These are phyloP conservation scores for Sclerotinia spermophila DNA, from an alignment of 2,329 filamentous ascomycete genomes.

Conservation along the genomic window DNA sequence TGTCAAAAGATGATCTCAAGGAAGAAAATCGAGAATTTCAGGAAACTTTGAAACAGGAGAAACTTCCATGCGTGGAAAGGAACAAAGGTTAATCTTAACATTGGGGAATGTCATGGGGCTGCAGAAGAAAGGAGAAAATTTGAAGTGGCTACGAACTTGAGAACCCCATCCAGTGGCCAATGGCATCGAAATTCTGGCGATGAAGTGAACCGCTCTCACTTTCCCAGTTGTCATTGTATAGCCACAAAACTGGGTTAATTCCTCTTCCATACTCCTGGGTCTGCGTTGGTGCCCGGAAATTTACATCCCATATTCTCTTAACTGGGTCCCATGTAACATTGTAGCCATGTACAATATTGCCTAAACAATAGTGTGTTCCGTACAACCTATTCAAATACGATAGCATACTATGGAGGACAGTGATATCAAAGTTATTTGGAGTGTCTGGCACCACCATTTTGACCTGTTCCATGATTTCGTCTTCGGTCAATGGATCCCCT, in stretches of 20 bases:
- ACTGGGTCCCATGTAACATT: background rate
- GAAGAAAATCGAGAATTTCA: too few species aligned
- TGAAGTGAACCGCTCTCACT: background rate
- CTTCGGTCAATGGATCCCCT: background rate
- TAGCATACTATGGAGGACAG: background rate
- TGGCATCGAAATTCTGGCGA: accelerated
- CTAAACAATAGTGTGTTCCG: background rate
- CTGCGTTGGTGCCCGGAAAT: background rate
- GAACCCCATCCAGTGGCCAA: slow-evolving; percentile 1
- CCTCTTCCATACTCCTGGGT: background rate
- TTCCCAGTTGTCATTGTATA: background rate
- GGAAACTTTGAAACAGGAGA: background rate
- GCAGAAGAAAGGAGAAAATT: background rate
- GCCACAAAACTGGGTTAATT: background rate
- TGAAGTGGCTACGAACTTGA: background rate
- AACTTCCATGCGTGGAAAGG: too few species aligned
- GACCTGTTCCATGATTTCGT: background rate
- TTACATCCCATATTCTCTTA: background rate
- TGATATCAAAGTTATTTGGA: background rate
- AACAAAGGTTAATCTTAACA: background rate
- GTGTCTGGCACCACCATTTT: background rate
- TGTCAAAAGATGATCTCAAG: too few species aligned
- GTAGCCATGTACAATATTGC: background rate
- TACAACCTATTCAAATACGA: background rate
- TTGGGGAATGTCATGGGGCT: background rate